These are phyloP conservation scores for Camellia sinensis DNA, from an alignment of 148 eudicot genomes.

Conservation along the genomic window DNA sequence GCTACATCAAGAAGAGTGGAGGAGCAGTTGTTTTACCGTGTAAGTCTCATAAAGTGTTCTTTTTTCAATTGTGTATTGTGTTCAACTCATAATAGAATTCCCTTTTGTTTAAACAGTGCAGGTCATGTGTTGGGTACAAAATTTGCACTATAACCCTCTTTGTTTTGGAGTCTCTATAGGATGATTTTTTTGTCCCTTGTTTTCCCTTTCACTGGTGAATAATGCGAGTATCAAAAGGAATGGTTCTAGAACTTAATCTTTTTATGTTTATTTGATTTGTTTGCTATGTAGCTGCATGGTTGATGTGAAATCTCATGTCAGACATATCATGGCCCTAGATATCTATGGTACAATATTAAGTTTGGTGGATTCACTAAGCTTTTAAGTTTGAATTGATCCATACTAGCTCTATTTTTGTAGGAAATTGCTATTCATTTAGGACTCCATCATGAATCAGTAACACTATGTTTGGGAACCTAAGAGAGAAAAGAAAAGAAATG, in stretches of 20 bases:
- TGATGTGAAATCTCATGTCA: background rate
- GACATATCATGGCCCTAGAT: background rate
- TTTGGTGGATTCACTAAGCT: background rate
- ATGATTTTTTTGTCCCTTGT: background rate
- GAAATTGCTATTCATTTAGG: conserved; percentile 64
- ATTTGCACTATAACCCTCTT: no score
- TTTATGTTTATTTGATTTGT: background rate
- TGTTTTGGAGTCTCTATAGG: no score
- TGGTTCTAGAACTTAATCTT: background rate
- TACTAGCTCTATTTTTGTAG: conserved; percentile 32
- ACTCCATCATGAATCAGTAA: conserved; percentile 61
- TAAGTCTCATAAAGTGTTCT: no score
- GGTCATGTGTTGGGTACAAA: no score
- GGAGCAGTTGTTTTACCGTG: no score
- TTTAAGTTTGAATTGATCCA: conserved; percentile 5
- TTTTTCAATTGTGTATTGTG: no score
- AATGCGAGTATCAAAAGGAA: background rate
- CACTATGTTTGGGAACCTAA: no score
- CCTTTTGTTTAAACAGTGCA: no score
- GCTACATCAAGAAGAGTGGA: no score
- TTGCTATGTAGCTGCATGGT: background rate
- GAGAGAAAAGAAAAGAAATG: no score
- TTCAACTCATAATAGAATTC: no score
- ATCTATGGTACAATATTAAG: background rate
- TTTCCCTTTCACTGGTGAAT: conserved; percentile 6